Conservation (phyloP, 2,329 filamentous ascomycete genomes). For the Phoma sp. region DNA sequence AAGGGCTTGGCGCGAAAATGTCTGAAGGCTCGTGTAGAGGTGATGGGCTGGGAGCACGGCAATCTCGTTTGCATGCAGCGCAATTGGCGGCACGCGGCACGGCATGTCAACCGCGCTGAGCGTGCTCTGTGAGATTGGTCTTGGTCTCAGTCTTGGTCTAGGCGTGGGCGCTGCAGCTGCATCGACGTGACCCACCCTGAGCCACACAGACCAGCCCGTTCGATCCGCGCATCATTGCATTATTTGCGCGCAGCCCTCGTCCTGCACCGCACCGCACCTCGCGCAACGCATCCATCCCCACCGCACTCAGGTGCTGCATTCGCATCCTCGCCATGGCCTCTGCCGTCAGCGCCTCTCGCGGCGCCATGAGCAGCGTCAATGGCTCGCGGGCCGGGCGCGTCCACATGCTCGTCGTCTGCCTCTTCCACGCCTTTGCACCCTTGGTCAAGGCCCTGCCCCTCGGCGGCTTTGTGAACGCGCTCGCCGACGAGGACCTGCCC, state of each 20-base stretch:
- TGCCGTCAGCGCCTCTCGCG: slow-evolving; percentile 38
- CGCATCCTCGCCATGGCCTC: slow-evolving; percentile 28
- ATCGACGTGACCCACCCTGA: slow-evolving; percentile 5
- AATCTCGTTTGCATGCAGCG: background rate
- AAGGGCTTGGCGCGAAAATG: background rate
- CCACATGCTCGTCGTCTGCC: slow-evolving; percentile 35
- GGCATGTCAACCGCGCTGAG: background rate
- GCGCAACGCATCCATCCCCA: slow-evolving; percentile 3
- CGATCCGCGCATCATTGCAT: slow-evolving; percentile 4
- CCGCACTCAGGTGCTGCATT: slow-evolving; percentile 20
- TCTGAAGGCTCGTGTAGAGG: background rate
- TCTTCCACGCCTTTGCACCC: slow-evolving; percentile 43
- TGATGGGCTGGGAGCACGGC: background rate
- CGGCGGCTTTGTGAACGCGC: slow-evolving; percentile 27
- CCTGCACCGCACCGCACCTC: slow-evolving; percentile 1
- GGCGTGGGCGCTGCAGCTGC: slow-evolving; percentile 3
- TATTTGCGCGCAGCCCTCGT: slow-evolving; percentile 12
- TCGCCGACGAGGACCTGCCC: slow-evolving; percentile 41
- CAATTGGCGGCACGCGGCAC: slow-evolving; percentile 2
- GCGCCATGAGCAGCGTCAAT: slow-evolving; percentile 32
- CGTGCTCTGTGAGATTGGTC: background rate
- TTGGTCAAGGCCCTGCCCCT: slow-evolving; percentile 45
- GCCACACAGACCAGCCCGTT: background rate
- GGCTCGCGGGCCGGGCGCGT: slow-evolving; percentile 35
- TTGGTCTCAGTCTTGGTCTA: background rate